Evolutionary conservation across 495 filamentous ascomycete genomes (phyloP), one percentile per base, ranked within the genome.

Genomic region (Diplogelasinospora grovesii): DNA sequence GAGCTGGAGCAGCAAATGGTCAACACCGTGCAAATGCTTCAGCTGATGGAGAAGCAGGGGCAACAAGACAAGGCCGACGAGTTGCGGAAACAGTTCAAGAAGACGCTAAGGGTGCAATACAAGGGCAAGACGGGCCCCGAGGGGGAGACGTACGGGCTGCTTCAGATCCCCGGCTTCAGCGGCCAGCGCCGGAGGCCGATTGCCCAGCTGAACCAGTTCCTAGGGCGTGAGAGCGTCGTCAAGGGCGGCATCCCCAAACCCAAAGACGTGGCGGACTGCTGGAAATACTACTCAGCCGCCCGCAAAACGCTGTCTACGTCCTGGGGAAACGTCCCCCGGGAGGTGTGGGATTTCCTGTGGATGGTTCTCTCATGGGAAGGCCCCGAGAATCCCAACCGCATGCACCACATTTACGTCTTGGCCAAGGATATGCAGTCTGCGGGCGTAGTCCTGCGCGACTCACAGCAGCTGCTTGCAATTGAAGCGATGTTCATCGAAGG

Each of bases 401-500:
- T 80, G 58, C 58, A 64, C 9, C 79, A 80, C 59, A 50, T 85
- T 13, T 74, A 78, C 39, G 51, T 61, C 8, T 61, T 89, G 10
- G 64, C 73, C 5, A 68, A 77, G 52, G 85, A 88, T 48, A 78
- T 83, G 57, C 54, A 64, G 19, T 63, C 73, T 8, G 63, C 71
- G 25, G 76, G 74, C 8, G 64, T 69, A 36, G 38, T 61, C 8
- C 63, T 88, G 36, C 52, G 64, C 1, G 67, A 66, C 2, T 61
- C 73, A 8, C 78, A 86, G 46, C 72, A 75, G 32, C 63, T 86
- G 15, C 62, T 80, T 6, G 79, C 78, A 33, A 76, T 87, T 27
- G 76, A 82, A 42, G 74, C 79, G 39, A 60, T 81, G 22, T 79
- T 83, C 36, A 57, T 77, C 21, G 70, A 69, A 8, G 81, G 78